Percentiles rank a stretch among this genome's conserved stretches.
These are phyloP conservation scores for Sambucus nigra DNA, from an alignment of 129 eudicot genomes.

Conservation along the genomic window DNA sequence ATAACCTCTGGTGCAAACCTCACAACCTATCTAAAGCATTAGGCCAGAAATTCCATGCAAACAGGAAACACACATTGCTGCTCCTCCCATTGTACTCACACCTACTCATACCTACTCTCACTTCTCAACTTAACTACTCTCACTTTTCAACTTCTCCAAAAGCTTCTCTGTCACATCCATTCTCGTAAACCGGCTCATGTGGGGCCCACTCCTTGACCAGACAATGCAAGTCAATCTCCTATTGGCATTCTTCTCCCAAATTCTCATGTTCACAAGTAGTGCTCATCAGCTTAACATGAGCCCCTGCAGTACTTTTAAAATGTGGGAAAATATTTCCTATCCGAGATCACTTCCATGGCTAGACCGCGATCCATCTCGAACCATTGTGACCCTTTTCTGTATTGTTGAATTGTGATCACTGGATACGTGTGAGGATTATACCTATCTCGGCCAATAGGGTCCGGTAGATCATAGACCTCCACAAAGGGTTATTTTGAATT, in stretches of 20 bases:
- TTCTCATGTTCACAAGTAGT: background rate
- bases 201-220: background rate
- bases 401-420: too few relatives aligned
- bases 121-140: background rate
- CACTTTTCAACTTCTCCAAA: background rate
- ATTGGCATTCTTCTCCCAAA: too few relatives aligned
- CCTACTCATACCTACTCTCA: background rate
- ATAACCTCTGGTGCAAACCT: background rate
- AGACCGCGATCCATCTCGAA: too few relatives aligned
- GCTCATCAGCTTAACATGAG: too few relatives aligned
- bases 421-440: background rate
- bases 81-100: background rate
- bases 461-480: background rate
- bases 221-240: background rate
- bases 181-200: too few relatives aligned
- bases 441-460: background rate
- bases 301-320: background rate
- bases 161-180: too few relatives aligned
- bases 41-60: too few relatives aligned
- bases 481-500: background rate
- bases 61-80: background rate
- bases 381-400: too few relatives aligned
- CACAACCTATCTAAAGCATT: background rate
- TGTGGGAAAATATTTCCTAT: background rate
- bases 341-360: too few relatives aligned